Base-by-base conservation (phyloP, 495 filamentous ascomycete species). In the Articulospora tetracladia region DNA sequence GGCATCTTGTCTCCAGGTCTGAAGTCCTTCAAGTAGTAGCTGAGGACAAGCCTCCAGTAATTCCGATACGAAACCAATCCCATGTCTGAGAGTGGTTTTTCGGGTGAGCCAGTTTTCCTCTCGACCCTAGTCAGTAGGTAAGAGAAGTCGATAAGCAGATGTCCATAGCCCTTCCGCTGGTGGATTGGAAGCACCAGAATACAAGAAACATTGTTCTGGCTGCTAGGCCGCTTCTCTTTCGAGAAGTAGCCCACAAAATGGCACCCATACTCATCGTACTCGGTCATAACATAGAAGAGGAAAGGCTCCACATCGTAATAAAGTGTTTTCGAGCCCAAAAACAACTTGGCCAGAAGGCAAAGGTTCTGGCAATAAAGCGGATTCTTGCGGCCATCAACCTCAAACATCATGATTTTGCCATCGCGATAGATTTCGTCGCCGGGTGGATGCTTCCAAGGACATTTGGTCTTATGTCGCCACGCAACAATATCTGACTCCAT, bases 241-340 rank as follows among this genome's bases (percentile, higher is more conserved):
- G 95, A 98, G 68, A 98, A 98, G 70, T 98, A 98, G 19, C 94
- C 94, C 46, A 98, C 95, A 67, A 98, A 97, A 71, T 98, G 94
- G 68, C 92, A 97, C 20, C 94, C 94, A 34, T 88, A 74, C 32
- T 96, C 91, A 66, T 98, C 92, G 65, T 87, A 93, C 70, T 98
- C 94, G 53, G 92, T 96, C 81, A 98, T 93, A 49, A 98, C 92
- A 73, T 98, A 98, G 78, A 98, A 98, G 19, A 98, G 76, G 69
- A 98, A 98, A 0, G 94, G 94, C 60, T 98, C 95, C 3, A 98
- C 94, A 67, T 98, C 94, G 73, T 98, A 98, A 70, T 98, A 98
- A 12, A 98, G 80, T 1, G 94, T 98, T 70, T 98, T 98, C 1
- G 94, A 98, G 8, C 94, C 94, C 1, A 98, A 77, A 68, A 98